These are phyloP conservation scores for Leishmania guyanensis DNA, from an alignment of 208 protist genomes.

Conservation along the genomic window DNA sequence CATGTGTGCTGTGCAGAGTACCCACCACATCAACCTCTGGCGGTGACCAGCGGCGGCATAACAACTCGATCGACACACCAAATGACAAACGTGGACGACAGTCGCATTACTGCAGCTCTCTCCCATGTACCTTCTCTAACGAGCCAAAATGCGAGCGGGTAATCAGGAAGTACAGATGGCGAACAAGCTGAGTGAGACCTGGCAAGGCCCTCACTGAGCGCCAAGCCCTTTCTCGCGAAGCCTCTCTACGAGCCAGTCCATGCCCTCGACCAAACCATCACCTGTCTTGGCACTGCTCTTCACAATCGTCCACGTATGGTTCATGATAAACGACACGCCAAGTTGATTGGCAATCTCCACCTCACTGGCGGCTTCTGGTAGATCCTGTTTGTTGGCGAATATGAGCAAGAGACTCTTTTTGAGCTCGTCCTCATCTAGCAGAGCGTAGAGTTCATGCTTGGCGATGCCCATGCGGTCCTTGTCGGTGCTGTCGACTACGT, in stretches of 20 bases:
- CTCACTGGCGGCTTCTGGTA: conserved; percentile 66
- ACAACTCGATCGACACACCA: not conserved
- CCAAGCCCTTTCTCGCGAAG: conserved; percentile 64
- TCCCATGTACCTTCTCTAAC: not conserved
- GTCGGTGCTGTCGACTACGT: conserved; percentile 95
- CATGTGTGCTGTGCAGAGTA: not conserved
- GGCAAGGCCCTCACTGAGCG: not conserved
- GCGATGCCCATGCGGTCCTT: conserved; percentile 91
- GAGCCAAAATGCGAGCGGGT: not conserved
- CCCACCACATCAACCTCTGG: not conserved
- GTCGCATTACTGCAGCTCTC: not conserved
- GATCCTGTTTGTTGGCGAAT: conserved; percentile 97
- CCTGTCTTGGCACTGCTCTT: conserved; percentile 94
- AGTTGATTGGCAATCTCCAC: conserved; percentile 78
- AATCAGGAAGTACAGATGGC: not conserved
- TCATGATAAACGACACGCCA: conserved; percentile 81
- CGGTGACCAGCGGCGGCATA: not conserved
- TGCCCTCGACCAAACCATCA: conserved; percentile 90
- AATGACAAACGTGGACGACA: not conserved
- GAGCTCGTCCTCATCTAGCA: conserved; percentile 92
- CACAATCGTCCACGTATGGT: conserved; percentile 94
- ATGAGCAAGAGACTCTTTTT: conserved; percentile 85
- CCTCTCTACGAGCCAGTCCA: conserved; percentile 94
- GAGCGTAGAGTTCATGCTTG: conserved; percentile 81
- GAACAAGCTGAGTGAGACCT: not conserved